Conservation (phyloP, 2,329 filamentous ascomycete genomes). For the Trichophyton schoenleinii region DNA sequence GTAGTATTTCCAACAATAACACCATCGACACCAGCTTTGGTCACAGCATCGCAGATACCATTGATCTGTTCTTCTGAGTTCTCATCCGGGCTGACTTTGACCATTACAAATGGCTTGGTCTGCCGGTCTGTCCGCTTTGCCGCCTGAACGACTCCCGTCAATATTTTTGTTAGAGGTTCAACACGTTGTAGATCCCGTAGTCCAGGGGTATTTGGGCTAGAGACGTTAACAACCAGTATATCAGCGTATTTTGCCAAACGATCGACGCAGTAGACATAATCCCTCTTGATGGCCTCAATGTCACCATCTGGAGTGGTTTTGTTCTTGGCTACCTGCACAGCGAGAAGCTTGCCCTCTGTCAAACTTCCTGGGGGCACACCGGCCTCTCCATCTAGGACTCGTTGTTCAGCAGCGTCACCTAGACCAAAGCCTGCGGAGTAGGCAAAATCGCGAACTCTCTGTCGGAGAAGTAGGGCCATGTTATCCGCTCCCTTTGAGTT, state of each 20-base stretch:
- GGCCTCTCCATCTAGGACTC: constrained; percentile 64
- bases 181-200: constrained; percentile 74
- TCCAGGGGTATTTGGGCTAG: constrained; percentile 89
- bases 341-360: constrained; percentile 59
- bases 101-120: constrained; percentile 74
- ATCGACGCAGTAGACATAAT: constrained; percentile 82
- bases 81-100: constrained; percentile 95
- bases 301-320: constrained; percentile 79
- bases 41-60: constrained; percentile 78
- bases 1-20: constrained; percentile 97
- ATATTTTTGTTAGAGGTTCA: constrained; percentile 66
- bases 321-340: constrained; percentile 94
- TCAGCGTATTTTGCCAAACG: constrained; percentile 79
- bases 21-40: constrained; percentile 75
- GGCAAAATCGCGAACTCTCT: constrained; percentile 67
- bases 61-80: constrained; percentile 71
- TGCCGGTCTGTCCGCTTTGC: constrained; percentile 57
- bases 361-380: constrained; percentile 74
- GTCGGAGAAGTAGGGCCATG: constrained; percentile 65
- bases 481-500: constrained; percentile 84
- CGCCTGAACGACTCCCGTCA: constrained; percentile 70
- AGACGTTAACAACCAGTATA: constrained; percentile 95
- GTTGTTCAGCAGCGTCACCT: constrained; percentile 50
- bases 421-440: constrained; percentile 54
- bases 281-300: constrained; percentile 62